These are phyloP conservation scores for Marsdenia floribunda DNA, from an alignment of 257 asterid species.

Conservation along the genomic window DNA sequence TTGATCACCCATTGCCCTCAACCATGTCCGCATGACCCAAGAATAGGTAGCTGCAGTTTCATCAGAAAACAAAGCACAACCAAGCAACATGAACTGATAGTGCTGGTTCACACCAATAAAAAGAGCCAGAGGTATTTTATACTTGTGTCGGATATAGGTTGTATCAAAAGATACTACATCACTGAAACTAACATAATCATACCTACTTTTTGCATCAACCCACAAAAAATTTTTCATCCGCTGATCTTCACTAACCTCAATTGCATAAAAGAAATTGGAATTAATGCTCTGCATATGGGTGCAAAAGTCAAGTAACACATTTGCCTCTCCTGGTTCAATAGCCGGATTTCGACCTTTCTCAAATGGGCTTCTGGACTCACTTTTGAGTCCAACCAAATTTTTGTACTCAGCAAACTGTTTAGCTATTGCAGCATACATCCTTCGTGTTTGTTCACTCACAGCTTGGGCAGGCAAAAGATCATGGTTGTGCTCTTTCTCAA, in stretches of 20 bases:
- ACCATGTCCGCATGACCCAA: conserved; percentile 88
- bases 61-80: conserved; percentile 89
- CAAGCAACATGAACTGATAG: conserved; percentile 85
- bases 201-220: conserved; percentile 93
- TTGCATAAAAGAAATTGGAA: conserved; percentile 77
- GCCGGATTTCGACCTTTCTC: conserved; percentile 67
- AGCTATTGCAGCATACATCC: conserved; percentile 96
- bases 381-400: conserved; percentile 70
- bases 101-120: conserved; percentile 94
- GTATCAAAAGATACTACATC: conserved; percentile 93
- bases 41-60: conserved; percentile 62
- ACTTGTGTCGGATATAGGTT: conserved; percentile 70
- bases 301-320: conserved; percentile 57
- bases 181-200: conserved; percentile 58
- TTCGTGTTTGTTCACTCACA: conserved; percentile 85
- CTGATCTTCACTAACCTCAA: conserved; percentile 77
- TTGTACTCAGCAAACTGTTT: conserved; percentile 90
- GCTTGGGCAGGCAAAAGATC: conserved; percentile 93
- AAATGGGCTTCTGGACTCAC: conserved; percentile 56
- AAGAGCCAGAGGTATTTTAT: conserved; percentile 77
- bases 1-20: conserved; percentile 82
- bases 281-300: conserved; percentile 70
- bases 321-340: conserved; percentile 57
- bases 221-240: conserved; percentile 68
- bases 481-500: conserved; percentile 93